These are phyloP conservation scores for Aspergillus sergii DNA, from an alignment of 2,329 filamentous ascomycete genomes.

Conservation along the genomic window DNA sequence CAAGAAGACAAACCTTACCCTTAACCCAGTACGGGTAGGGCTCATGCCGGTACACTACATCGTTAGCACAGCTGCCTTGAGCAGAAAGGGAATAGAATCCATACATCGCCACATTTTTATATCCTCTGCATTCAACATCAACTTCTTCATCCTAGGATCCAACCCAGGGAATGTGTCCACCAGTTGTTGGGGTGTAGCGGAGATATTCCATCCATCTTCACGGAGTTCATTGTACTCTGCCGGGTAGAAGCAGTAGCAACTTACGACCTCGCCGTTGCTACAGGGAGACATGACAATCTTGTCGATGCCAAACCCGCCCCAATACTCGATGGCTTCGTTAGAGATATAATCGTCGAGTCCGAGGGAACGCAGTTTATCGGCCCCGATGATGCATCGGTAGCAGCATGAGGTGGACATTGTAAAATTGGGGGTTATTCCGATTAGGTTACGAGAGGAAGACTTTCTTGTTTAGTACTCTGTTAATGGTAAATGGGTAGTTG, in stretches of 20 bases:
- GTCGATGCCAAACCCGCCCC: conserved; percentile 42
- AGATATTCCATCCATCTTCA: conserved; percentile 29
- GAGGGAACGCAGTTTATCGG: conserved; percentile 26
- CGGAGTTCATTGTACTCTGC: conserved; percentile 23
- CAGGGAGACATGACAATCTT: conserved; percentile 47
- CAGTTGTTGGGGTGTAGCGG: conserved; percentile 24
- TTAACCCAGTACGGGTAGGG: conserved; percentile 33
- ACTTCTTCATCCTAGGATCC: conserved; percentile 23
- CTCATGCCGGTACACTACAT: conserved; percentile 28
- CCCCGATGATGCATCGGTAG: conserved; percentile 29
- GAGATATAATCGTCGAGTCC: conserved; percentile 37
- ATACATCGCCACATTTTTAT: conserved; percentile 31
- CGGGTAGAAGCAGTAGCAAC: conserved; percentile 45
- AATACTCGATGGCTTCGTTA: conserved; percentile 33
- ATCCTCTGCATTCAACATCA: conserved; percentile 28
- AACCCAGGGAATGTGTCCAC: conserved; percentile 26
- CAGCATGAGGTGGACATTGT: conserved; percentile 42
- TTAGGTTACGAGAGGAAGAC: conserved; percentile 23
- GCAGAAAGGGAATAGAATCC: not conserved
- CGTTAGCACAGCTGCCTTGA: not conserved
- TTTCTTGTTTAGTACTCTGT: conserved; percentile 1
- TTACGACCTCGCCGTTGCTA: conserved; percentile 39
- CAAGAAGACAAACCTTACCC: conserved; percentile 30
- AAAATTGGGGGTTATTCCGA: conserved; percentile 36
- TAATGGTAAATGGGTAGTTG: not conserved